These are phyloP conservation scores for Leccinum ochraceum DNA, from an alignment of 768 basidiomycete genomes.

Conservation along the genomic window DNA sequence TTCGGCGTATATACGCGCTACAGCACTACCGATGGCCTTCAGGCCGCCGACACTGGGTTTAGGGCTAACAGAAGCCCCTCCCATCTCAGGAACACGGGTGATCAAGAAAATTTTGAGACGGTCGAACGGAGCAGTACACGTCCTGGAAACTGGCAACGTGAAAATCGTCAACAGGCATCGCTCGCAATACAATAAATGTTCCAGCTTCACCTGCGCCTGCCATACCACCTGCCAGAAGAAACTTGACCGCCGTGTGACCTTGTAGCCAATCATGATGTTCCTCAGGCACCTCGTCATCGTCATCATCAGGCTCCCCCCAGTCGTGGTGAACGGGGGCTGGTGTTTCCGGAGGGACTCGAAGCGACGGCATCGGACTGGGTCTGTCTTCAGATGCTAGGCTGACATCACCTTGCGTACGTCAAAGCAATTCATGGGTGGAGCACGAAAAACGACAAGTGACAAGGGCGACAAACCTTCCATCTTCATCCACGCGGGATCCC, in stretches of 20 bases:
- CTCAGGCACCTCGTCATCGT: slow-evolving; percentile 58
- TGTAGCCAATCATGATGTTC: slow-evolving; percentile 63
- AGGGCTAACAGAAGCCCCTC: slow-evolving; percentile 48
- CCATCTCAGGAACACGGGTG: slow-evolving; percentile 77
- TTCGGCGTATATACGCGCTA: slow-evolving; percentile 82
- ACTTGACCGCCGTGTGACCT: slow-evolving; percentile 77
- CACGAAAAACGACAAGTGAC: slow-evolving; percentile 14
- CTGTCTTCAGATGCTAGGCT: slow-evolving; percentile 77
- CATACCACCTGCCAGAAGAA: slow-evolving; percentile 89
- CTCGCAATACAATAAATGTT: slow-evolving; percentile 22
- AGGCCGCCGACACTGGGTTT: slow-evolving; percentile 52
- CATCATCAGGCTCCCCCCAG: slow-evolving; percentile 47
- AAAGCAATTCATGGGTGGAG: slow-evolving; percentile 25
- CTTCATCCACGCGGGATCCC: slow-evolving; percentile 76
- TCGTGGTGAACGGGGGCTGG: slow-evolving; percentile 31
- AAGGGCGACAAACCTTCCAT: slow-evolving; percentile 72
- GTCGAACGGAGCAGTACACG: slow-evolving; percentile 97
- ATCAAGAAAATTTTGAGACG: slow-evolving; percentile 96
- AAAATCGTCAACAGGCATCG: slow-evolving; percentile 7
- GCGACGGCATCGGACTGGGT: slow-evolving; percentile 39
- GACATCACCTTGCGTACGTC: slow-evolving; percentile 62
- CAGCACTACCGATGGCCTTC: slow-evolving; percentile 68
- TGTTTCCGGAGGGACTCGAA: slow-evolving; percentile 15
- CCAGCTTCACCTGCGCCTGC: slow-evolving; percentile 87
- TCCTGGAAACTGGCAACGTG: slow-evolving; percentile 75